Percentiles rank a stretch among this genome's conserved stretches.
These are phyloP conservation scores for Talaromyces sp. DNA, from an alignment of 2,329 filamentous ascomycete genomes.

Conservation along the genomic window DNA sequence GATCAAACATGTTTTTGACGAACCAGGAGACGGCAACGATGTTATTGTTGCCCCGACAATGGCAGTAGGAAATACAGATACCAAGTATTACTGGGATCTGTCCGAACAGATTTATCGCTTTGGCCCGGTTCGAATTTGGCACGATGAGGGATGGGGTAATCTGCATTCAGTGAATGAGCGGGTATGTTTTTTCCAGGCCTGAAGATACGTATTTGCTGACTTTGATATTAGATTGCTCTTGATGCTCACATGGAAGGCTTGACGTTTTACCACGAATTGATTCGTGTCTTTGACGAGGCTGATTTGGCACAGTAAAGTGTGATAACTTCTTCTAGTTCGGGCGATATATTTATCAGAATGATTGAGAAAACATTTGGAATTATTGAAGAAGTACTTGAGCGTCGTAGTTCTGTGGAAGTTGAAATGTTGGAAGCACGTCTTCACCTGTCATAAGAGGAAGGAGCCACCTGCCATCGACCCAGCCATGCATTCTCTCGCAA, in stretches of 20 bases:
- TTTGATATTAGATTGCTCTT: conserved; percentile 3
- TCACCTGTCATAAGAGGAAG: background rate
- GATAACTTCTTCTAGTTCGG: background rate
- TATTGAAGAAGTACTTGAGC: background rate
- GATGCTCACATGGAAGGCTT: conserved; percentile 4
- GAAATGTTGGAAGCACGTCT: background rate
- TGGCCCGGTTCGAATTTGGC: conserved; percentile 25
- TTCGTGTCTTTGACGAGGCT: conserved; percentile 11
- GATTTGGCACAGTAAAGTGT: background rate
- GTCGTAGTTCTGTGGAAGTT: background rate
- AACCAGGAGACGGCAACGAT: background rate
- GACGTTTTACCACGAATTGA: conserved; percentile 2
- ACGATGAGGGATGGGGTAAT: background rate
- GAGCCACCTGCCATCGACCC: background rate
- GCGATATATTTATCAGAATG: no score
- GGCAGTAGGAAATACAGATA: conserved; percentile 52
- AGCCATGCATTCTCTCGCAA: background rate
- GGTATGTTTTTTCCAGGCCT: background rate
- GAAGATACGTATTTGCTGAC: background rate
- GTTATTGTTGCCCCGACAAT: conserved; percentile 33
- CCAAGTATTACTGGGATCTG: conserved; percentile 51
- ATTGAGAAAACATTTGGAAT: no score
- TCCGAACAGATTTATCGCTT: conserved; percentile 52
- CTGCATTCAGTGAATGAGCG: conserved; percentile 10
- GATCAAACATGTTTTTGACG: conserved; percentile 2